Conservation (phyloP, 2,329 filamentous ascomycete species). For the Talaromyces sp. region DNA sequence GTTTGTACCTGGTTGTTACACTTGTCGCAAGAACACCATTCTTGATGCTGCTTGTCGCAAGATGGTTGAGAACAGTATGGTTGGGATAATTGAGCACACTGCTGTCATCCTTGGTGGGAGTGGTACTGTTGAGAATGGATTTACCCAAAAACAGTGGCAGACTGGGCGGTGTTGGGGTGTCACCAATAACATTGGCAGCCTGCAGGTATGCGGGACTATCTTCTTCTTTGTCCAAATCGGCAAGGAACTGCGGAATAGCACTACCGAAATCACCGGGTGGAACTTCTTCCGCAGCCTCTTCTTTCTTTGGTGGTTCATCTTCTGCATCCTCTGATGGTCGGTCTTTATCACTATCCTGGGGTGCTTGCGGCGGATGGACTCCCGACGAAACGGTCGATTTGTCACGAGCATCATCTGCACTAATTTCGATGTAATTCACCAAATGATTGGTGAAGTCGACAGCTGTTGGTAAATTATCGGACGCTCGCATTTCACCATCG, state of each 20-base stretch:
- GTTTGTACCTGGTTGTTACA: slow-evolving; percentile 94
- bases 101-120: slow-evolving; percentile 95
- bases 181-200: slow-evolving; percentile 73
- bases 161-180: slow-evolving; percentile 79
- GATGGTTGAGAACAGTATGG: slow-evolving; percentile 92
- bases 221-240: slow-evolving; percentile 81
- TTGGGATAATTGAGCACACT: slow-evolving; percentile 97
- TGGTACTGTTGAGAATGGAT: slow-evolving; percentile 88
- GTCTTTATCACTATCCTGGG: slow-evolving; percentile 42
- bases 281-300: slow-evolving; percentile 59
- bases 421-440: slow-evolving; percentile 97
- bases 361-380: slow-evolving; percentile 49
- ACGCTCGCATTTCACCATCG: slow-evolving; percentile 89
- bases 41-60: slow-evolving; percentile 97
- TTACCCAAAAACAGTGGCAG: slow-evolving; percentile 91
- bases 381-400: slow-evolving; percentile 40
- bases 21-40: slow-evolving; percentile 93
- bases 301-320: slow-evolving; percentile 33
- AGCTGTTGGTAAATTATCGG: slow-evolving; percentile 83
- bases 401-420: slow-evolving; percentile 66
- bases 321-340: slow-evolving; percentile 40
- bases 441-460: slow-evolving; percentile 98
- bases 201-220: slow-evolving; percentile 74
- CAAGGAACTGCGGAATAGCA: slow-evolving; percentile 79
- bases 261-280: slow-evolving; percentile 65